Evolutionary conservation across 495 filamentous ascomycete species (phyloP).

Genomic region (Acidiella bohemica): DNA sequence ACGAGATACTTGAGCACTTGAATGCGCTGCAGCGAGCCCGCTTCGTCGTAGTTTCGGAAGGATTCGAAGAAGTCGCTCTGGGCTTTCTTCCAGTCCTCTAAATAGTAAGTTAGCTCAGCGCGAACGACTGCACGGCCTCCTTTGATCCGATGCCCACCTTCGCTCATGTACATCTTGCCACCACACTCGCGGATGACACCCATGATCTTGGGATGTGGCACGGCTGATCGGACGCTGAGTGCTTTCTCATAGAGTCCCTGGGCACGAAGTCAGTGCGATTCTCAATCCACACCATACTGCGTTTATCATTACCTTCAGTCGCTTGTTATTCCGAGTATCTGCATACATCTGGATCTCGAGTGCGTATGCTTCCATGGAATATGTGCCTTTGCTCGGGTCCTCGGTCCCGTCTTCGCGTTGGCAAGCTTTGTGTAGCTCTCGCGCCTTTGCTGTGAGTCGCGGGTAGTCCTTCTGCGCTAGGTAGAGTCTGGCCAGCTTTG

Average conservation of each 20-base stretch:
- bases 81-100: conserved; percentile 93
- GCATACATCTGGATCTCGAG: conserved; percentile 98
- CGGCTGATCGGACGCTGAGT: conserved; percentile 79
- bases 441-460: conserved; percentile 67
- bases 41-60: conserved; percentile 97
- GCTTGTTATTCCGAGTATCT: conserved; percentile 92
- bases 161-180: conserved; percentile 99
- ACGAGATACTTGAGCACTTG: conserved; percentile 97
- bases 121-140: background rate
- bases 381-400: conserved; percentile 92
- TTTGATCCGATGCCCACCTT: conserved; percentile 35
- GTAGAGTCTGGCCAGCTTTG: conserved; percentile 84
- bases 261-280: background rate
- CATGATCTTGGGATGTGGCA: conserved; percentile 97
- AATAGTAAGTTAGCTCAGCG: conserved; percentile 5
- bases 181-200: conserved; percentile 97
- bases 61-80: conserved; percentile 98
- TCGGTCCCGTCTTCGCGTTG: conserved; percentile 80
- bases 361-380: conserved; percentile 88
- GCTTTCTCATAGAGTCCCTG: conserved; percentile 75
- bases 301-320: conserved; percentile 53
- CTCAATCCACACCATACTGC: no score
- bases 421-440: conserved; percentile 80
- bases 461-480: conserved; percentile 81
- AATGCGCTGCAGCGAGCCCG: conserved; percentile 87